Percentiles rank a stretch among this genome's conserved stretches.
phyloP scores from a whole-genome alignment of 192 early-diverging fungal genomes.

The Dissophora globulifera region DNA sequence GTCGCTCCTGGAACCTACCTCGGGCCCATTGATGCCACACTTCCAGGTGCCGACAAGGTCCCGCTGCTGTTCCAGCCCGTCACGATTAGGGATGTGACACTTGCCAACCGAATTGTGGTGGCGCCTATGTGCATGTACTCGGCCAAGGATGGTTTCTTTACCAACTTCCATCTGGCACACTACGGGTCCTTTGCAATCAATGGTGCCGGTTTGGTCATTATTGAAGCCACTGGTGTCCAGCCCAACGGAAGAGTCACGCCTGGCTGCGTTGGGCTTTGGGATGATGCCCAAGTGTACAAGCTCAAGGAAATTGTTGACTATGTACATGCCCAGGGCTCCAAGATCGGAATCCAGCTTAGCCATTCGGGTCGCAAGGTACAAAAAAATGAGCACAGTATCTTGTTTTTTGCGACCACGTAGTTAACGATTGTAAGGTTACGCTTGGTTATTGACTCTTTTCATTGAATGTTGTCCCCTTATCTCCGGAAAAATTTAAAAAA shows the following conservation, averaged over 20 bases:
- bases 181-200: conserved; percentile 74
- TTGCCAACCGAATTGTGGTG: conserved; percentile 82
- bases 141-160: conserved; percentile 70
- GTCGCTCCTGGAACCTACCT: conserved; percentile 34
- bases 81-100: conserved; percentile 67
- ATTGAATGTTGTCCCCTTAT: too few relatives aligned
- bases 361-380: too few relatives aligned
- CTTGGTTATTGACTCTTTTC: too few relatives aligned
- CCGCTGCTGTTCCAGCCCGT: conserved; percentile 74
- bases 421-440: too few relatives aligned
- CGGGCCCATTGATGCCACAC: conserved; percentile 40
- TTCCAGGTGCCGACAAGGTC: conserved; percentile 14
- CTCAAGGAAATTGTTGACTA: conserved; percentile 65
- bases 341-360: conserved; percentile 78
- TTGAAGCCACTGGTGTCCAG: conserved; percentile 80
- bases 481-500: too few relatives aligned
- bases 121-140: conserved; percentile 91
- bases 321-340: conserved; percentile 68
- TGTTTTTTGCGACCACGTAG: too few relatives aligned
- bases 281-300: conserved; percentile 76
- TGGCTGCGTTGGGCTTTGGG: conserved; percentile 82
- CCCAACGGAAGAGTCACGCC: conserved; percentile 81
- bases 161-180: conserved; percentile 73
- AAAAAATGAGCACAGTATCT: too few relatives aligned
- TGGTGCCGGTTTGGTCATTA: conserved; percentile 81